Base-by-base conservation (phyloP, 805 yeast species). In the Sugiyamaella chiloensis region DNA sequence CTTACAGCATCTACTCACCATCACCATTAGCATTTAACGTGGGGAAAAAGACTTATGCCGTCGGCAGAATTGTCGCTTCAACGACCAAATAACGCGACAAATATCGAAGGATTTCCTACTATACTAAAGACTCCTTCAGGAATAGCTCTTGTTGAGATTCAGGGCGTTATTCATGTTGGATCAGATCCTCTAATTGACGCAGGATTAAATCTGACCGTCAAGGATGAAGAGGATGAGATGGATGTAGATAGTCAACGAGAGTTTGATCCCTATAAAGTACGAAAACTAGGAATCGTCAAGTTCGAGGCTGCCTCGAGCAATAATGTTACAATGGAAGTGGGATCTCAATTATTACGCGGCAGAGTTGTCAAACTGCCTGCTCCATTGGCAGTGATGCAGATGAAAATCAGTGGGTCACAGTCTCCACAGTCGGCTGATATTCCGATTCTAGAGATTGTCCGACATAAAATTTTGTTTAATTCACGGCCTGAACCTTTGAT, bases 401-500 rank as follows among this genome's bases (percentile, higher is more conserved):
- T 53, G 52, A 42, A 46, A 8, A 31, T 27, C 19, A 41, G 44
- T 1, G 26, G 40, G 11, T 11, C 36, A 5, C 40, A 34, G 12
- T 8, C 21, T 9, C 32, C 50, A 19, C 12, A 21, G 9, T 37
- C 30, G 7, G 44, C 47, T 21, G 46, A 29, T n/a, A 49, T 52
- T 11, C 56, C 57, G 14, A 44, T 56, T n/a, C 19, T 56, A 6
- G 60, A 55, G 42, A 44, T 56, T 11, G 48, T 56, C 19, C 47
- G 41, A 24, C 54, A 56, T 29, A 56, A 56, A 45, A 31, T 56
- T 2, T 31, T 53, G 34, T 56, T 56, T 42, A 43, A 39, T 17
- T 24, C 48, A 6, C 52, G 58, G 27, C 60, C 60, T 2, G 60
- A 56, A 41, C 60, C 60, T 1, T 43, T 56, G 14, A 51, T 52